Base-by-base conservation (phyloP, 2,329 filamentous ascomycete genomes). In the Rasamsonia emersonii region DNA sequence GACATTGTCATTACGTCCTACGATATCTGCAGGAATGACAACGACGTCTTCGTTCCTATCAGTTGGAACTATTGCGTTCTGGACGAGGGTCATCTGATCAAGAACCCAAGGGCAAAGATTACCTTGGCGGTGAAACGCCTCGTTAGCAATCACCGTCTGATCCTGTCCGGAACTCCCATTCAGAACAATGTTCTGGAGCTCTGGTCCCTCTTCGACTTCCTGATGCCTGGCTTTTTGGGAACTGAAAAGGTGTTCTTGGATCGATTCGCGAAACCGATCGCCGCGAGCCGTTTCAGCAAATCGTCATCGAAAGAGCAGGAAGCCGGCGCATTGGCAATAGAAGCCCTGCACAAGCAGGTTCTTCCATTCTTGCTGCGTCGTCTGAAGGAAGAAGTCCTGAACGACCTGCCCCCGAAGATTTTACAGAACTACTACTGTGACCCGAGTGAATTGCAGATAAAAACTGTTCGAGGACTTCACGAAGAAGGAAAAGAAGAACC, bases 391-490 rank as follows among this genome's bases (percentile, higher is more conserved):
- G 91, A 98, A 58, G 91, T 98, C 11, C 70, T 98, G 38, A 84
- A 98, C 46, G 91, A 98, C 50, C 68, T 98, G 6, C 91, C 91
- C 2, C 91, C 91, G 5, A 98, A 98, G 76, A 98, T 98, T 49
- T 67, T 98, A 31, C 91, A 98, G 56, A 98, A 98, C 59, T 98
- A 98, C 65, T 98, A 98, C 64, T 98, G 91, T 58, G 91, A 98
- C 51, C 78, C 94, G 11, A 94, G 86, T 49, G 91, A 98, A 35
- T 67, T 98, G 31, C 91, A 98, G 58, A 83, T 81, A n/a, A 65
- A 93, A 85, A 56, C 73, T 98, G 1, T 98, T 98, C 49, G 91
- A 96, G 26, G 89, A 96, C 53, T 98, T 98, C 56, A 83, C 79
- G 14, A 93, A 83, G 70, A 93, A 86, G 45, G 89, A 98, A 56